A percentile compares a stretch with the other conserved stretches of the same genome.
phyloP scores from a whole-genome alignment of 176 grass and related monocot genomes.

The Otatea glauca region DNA sequence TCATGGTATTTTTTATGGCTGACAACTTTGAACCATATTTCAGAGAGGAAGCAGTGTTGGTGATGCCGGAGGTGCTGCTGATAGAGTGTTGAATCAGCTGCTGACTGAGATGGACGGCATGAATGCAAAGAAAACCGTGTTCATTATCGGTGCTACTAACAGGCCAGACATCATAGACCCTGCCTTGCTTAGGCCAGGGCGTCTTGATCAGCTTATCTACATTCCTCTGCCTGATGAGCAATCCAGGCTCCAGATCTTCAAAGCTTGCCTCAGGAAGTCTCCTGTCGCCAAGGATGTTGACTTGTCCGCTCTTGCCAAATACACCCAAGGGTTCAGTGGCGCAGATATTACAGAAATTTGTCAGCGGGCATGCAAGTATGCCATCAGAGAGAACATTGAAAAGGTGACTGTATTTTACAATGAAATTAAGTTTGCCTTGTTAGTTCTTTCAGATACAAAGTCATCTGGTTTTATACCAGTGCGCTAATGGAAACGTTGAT shows the following conservation, averaged over 20 bases:
- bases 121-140: conserved; percentile 83
- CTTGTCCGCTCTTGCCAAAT: conserved; percentile 68
- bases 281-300: conserved; percentile 84
- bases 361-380: conserved; percentile 86
- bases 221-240: conserved; percentile 83
- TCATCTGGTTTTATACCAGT: not conserved
- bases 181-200: conserved; percentile 81
- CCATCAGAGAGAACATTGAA: conserved; percentile 89
- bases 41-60: conserved; percentile 81
- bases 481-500: not conserved
- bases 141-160: conserved; percentile 88
- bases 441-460: not conserved
- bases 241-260: conserved; percentile 78
- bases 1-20: conserved; percentile 19
- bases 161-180: conserved; percentile 91
- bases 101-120: conserved; percentile 96
- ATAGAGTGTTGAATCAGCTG: conserved; percentile 84
- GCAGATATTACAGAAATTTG: conserved; percentile 94
- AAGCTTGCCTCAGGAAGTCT: conserved; percentile 81
- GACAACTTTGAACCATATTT: conserved; percentile 8
- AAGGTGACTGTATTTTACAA: conserved; percentile 46
- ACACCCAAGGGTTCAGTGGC: conserved; percentile 95
- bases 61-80: conserved; percentile 83
- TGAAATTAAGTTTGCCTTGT: not conserved
- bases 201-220: conserved; percentile 89